Evolutionary conservation across 495 filamentous ascomycete genomes (phyloP).

Genomic region (Penicillium macrosclerotiorum): DNA sequence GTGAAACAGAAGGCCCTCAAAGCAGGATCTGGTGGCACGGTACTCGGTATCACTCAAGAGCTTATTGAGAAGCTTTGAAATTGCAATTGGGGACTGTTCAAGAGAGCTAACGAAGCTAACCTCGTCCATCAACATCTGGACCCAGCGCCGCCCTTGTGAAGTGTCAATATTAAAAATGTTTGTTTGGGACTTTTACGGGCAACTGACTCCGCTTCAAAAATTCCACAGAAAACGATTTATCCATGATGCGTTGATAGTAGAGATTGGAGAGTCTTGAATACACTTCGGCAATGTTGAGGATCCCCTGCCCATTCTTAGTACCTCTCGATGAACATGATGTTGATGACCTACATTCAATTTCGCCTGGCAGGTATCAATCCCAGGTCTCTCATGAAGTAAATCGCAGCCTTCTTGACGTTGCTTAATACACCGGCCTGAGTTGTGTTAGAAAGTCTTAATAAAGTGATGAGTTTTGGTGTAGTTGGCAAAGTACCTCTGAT

Average conservation of each 20-base stretch:
- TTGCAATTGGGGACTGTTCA: constrained; percentile 14
- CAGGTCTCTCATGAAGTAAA: constrained; percentile 1
- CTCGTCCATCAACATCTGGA: constrained; percentile 14
- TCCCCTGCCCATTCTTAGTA: neutral
- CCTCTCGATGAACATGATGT: neutral
- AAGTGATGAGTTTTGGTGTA: neutral
- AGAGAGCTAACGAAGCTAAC: constrained; percentile 14
- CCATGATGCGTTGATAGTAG: constrained; percentile 10
- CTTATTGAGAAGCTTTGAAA: neutral
- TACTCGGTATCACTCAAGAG: neutral
- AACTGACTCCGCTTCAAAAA: constrained; percentile 10
- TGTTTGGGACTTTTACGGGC: neutral
- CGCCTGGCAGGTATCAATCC: neutral
- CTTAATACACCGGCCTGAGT: constrained; percentile 2
- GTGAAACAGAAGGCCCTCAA: constrained; percentile 22
- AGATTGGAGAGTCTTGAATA: constrained; percentile 11
- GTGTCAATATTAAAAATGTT: no score
- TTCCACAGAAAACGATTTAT: neutral
- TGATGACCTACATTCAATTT: neutral
- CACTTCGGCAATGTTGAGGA: constrained; percentile 9
- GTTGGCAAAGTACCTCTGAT: neutral
- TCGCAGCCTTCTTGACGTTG: neutral
- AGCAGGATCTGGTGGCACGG: constrained; percentile 1
- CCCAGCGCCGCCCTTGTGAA: constrained; percentile 23
- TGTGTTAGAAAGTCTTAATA: neutral